phyloP scores from a whole-genome alignment of 768 basidiomycete species.

The Mycena vulgaris region DNA sequence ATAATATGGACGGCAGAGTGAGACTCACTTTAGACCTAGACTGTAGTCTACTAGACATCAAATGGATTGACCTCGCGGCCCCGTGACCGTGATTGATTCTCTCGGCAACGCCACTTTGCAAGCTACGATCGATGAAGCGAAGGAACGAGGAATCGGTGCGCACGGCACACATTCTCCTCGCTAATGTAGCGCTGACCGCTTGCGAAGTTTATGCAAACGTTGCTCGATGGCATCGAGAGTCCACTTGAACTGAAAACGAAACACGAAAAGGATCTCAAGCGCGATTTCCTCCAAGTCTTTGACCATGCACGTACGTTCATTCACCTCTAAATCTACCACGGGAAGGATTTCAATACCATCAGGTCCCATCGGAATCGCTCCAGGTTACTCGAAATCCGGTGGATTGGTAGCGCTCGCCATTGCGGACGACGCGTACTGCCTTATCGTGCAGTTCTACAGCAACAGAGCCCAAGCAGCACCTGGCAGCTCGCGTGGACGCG shows the following conservation, averaged over 20 bases:
- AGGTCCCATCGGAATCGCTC: constrained; percentile 64
- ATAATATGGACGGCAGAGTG: no score
- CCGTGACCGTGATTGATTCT: constrained; percentile 18
- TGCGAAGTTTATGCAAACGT: constrained; percentile 43
- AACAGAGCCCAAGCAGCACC: constrained; percentile 34
- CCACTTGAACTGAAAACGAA: constrained; percentile 44
- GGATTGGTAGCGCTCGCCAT: constrained; percentile 64
- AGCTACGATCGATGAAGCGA: constrained; percentile 12
- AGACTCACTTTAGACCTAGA: no score
- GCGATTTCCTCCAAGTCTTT: constrained; percentile 48
- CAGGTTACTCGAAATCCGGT: constrained; percentile 62
- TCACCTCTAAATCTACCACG: not conserved
- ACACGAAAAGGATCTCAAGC: constrained; percentile 44
- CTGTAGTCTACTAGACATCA: no score
- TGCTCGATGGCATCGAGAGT: constrained; percentile 51
- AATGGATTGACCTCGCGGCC: no score
- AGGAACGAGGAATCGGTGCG: constrained; percentile 26
- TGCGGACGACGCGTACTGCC: constrained; percentile 53
- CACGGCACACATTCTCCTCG: not conserved
- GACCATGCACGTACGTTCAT: constrained; percentile 44
- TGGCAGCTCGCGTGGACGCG: constrained; percentile 32
- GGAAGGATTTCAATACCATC: not conserved
- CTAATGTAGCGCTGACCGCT: not conserved
- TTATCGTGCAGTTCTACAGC: constrained; percentile 37
- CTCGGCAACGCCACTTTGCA: not conserved